Evolutionary conservation across 257 asterid genomes (phyloP).

Genomic region (Misopates orontium): DNA sequence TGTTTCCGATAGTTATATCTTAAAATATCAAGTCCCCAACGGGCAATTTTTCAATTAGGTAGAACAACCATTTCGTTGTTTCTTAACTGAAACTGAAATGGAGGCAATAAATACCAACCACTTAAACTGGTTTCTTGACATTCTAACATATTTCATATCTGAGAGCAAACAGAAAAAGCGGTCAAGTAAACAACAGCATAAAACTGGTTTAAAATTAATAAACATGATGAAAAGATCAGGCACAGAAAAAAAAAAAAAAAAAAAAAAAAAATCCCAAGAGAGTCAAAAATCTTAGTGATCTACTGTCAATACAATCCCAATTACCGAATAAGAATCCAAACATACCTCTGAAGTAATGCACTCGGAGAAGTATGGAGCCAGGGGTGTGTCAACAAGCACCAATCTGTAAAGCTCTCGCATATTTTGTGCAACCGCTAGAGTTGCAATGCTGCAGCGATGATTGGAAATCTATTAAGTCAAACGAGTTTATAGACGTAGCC

Average conservation of each 20-base stretch:
- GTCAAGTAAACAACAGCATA: no score
- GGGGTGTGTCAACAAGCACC: slow-evolving; percentile 93
- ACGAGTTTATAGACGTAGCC: background rate
- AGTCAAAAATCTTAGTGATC: background rate
- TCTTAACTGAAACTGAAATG: background rate
- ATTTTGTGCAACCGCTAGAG: slow-evolving; percentile 89
- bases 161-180: background rate
- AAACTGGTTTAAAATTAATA: no score
- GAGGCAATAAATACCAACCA: background rate
- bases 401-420: slow-evolving; percentile 94
- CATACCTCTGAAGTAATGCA: slow-evolving; percentile 90
- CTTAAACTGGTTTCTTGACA: background rate
- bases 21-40: no score
- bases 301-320: background rate
- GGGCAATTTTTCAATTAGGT: no score
- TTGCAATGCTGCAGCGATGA: slow-evolving; percentile 66
- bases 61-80: no score
- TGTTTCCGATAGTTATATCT: no score
- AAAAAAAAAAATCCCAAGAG: no score
- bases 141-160: slow-evolving; percentile 2
- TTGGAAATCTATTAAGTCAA: slow-evolving; percentile 23
- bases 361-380: slow-evolving; percentile 95
- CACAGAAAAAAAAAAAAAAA: no score
- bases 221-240: no score
- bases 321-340: background rate